A percentile compares a stretch with the other conserved stretches of the same genome.
Evolutionary conservation across 1,284 basidiomycete genomes (phyloP).

Genomic region (Puccinia horiana): DNA sequence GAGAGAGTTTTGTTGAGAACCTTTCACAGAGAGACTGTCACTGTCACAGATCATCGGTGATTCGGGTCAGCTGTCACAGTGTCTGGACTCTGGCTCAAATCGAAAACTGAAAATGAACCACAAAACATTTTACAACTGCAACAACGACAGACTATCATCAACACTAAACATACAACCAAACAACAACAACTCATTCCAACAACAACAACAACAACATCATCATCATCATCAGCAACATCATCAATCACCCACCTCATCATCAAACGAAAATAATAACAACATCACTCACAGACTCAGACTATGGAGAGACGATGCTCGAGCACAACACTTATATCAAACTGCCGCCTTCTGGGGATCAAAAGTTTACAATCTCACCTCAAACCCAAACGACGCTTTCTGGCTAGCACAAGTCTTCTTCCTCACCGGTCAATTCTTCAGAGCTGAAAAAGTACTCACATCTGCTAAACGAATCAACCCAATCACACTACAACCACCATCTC

Average conservation of each 20-base stretch:
- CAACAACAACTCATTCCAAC: not conserved
- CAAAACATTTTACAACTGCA: too few relatives aligned
- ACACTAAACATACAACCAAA: not conserved
- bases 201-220: not conserved
- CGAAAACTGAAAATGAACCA: not conserved
- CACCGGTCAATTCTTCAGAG: slow-evolving; percentile 89
- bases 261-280: not conserved
- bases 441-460: slow-evolving; percentile 80
- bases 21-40: too few relatives aligned
- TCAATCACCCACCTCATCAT: not conserved
- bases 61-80: too few relatives aligned
- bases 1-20: too few relatives aligned
- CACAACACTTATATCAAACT: slow-evolving; percentile 96
- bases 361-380: slow-evolving; percentile 88
- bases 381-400: slow-evolving; percentile 97
- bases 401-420: slow-evolving; percentile 95
- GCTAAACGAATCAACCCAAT: slow-evolving; percentile 58
- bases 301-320: slow-evolving; percentile 95
- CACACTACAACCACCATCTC: slow-evolving; percentile 8
- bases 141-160: not conserved
- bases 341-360: slow-evolving; percentile 99
- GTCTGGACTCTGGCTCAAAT: too few relatives aligned
- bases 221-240: slow-evolving; percentile 12
- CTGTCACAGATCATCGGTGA: too few relatives aligned
- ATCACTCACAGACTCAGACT: slow-evolving; percentile 91